These are phyloP conservation scores for Kickxella alabastrina DNA, from an alignment of 192 early-diverging fungal species.

Conservation along the genomic window DNA sequence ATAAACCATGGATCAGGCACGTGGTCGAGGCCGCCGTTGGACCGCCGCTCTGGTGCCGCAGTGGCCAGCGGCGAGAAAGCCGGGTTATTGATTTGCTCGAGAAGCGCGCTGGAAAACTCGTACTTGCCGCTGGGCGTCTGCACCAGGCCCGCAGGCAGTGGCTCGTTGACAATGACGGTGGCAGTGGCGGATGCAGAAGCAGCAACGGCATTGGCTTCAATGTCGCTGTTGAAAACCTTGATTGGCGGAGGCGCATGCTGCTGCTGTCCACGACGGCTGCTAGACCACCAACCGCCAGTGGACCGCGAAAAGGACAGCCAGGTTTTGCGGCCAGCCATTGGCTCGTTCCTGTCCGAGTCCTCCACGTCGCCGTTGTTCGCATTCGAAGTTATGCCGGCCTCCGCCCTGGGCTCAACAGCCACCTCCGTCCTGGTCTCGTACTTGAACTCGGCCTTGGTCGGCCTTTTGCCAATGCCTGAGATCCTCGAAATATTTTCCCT, in stretches of 20 bases:
- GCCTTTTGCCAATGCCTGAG: not conserved
- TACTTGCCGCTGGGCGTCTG: slow-evolving; percentile 28
- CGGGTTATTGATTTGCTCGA: slow-evolving; percentile 13
- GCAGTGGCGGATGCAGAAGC: not conserved
- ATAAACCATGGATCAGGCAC: not conserved
- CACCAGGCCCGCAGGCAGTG: slow-evolving; percentile 23
- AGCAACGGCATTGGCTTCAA: too few relatives aligned
- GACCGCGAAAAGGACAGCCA: slow-evolving; percentile 5
- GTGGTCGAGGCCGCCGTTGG: not conserved
- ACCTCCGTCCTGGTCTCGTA: not conserved
- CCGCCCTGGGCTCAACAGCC: not conserved
- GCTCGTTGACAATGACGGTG: slow-evolving; percentile 34
- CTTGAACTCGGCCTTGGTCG: not conserved
- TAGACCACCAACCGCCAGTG: not conserved
- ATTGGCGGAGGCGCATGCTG: slow-evolving; percentile 1
- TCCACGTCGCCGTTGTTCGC: too few relatives aligned
- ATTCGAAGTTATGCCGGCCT: too few relatives aligned
- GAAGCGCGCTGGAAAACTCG: slow-evolving; percentile 38
- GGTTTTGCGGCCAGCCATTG: not conserved
- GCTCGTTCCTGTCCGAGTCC: not conserved
- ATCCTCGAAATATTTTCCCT: too few relatives aligned
- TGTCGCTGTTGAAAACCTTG: too few relatives aligned
- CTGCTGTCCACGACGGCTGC: not conserved
- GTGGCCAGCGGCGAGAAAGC: not conserved
- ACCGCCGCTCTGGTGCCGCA: not conserved